Base-by-base conservation (phyloP, 2,329 filamentous ascomycete species). In the Xylogone sp. region DNA sequence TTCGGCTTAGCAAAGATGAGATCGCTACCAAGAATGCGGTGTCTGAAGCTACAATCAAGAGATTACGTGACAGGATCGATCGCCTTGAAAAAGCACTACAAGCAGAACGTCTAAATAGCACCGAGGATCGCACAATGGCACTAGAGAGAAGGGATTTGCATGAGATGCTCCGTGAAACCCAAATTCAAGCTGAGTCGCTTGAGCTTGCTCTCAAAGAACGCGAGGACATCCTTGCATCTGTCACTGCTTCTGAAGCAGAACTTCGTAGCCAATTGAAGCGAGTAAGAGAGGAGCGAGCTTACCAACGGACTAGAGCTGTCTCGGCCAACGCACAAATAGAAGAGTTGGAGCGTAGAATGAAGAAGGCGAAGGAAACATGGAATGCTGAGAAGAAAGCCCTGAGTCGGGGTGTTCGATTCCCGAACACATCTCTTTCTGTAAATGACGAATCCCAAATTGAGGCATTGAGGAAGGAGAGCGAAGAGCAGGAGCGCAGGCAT, bases 201-300 rank as follows among this genome's bases (percentile, higher is more conserved):
- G 84, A 89, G 59, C 77, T 88, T 52, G 84, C 88, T 62, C 76
- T 94, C 22, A 75, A 79, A 5, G 82, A 88, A 62, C 84, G 87
- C 55, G 84, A 90, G 50, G 75, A 81, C 50, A 78, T 82, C 13
- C 80, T 92, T 46, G 79, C 81, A 42, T 69, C 74, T 27, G 73
- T 84, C 22, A 69, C 74, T 29, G 71, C 71, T 13, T 77, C 79
- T n/a, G 83, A 88, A 60, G 71, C 74, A 19, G 74, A 81, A 9
- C 75, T 89, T 16, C 78, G 83, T 9, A 73, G 75, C 49, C 89
- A 92, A 59, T 77, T 95, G 19, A 83, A 88, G 52, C 79, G 85
- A 47, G 81, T 82, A 3, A 84, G 86, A 21, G 82, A 82, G 60
- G 85, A 90, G 63, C 77, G 83, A 21, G 77, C 80, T 13, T 69